Evolutionary conservation across 1,284 basidiomycete genomes (phyloP).

Genomic region (Sporisorium graminicola): DNA sequence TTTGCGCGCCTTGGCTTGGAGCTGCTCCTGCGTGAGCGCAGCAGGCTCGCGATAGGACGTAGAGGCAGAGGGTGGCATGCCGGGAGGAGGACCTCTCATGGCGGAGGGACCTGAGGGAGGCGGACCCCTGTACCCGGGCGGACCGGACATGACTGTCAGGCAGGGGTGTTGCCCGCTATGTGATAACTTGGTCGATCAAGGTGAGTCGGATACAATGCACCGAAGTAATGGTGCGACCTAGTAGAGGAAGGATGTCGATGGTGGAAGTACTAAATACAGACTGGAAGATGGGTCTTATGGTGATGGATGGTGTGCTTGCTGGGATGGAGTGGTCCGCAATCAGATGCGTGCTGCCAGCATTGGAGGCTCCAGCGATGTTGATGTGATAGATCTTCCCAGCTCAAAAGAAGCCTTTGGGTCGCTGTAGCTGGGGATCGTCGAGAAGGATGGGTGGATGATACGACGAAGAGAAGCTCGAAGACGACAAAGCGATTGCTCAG

Average conservation of each 20-base stretch:
- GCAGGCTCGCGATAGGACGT: conserved; percentile 52
- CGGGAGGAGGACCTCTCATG: conserved; percentile 50
- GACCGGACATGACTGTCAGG: conserved; percentile 48
- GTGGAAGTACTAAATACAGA: not conserved
- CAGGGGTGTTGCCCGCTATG: conserved; percentile 6
- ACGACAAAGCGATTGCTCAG: conserved; percentile 10
- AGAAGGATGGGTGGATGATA: conserved; percentile 3
- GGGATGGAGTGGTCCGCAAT: not conserved
- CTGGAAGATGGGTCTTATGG: not conserved
- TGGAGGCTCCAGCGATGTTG: no score
- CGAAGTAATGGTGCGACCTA: not conserved
- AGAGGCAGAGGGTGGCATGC: conserved; percentile 40
- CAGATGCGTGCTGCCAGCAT: not conserved
- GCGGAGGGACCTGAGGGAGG: conserved; percentile 49
- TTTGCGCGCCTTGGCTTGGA: conserved; percentile 89
- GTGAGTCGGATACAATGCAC: not conserved
- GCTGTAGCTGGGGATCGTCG: conserved; percentile 1
- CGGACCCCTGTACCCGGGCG: conserved; percentile 53
- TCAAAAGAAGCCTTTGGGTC: not conserved
- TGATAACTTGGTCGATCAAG: not conserved
- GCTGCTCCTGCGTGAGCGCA: conserved; percentile 79
- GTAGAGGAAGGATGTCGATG: not conserved
- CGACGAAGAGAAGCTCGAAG: conserved; percentile 4
- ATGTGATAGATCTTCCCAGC: not conserved
- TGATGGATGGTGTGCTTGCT: not conserved